Evolutionary conservation across 148 eudicot genomes (phyloP).

Genomic region (Rhododendron kiyosumense): DNA sequence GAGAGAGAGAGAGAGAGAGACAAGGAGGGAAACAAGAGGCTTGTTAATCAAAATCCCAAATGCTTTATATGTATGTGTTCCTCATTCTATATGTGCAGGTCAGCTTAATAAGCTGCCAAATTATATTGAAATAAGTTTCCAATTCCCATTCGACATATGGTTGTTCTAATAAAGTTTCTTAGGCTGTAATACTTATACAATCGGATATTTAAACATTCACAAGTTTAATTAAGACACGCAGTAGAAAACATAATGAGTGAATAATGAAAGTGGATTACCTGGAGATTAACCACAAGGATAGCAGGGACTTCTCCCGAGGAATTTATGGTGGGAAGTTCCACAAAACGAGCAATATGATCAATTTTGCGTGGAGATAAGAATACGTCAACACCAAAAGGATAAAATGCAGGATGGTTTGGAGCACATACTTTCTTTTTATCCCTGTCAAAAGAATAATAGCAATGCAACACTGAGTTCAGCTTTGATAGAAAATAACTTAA

Average conservation of each 20-base stretch:
- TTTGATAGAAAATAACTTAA: not conserved
- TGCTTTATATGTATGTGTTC: not conserved
- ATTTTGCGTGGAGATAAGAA: conserved; percentile 78
- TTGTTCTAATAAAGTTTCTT: not conserved
- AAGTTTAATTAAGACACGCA: not conserved
- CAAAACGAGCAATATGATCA: conserved; percentile 79
- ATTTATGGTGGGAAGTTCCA: conserved; percentile 66
- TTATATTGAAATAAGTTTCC: not conserved
- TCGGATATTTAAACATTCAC: not conserved
- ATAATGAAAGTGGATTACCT: conserved; percentile 33
- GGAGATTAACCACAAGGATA: conserved; percentile 83
- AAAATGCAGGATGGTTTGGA: conserved; percentile 59
- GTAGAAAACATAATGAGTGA: not conserved
- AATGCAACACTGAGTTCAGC: not conserved
- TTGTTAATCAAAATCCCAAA: not conserved
- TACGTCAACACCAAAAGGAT: conserved; percentile 87
- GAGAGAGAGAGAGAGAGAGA: too few species aligned
- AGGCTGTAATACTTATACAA: not conserved
- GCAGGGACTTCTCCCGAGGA: conserved; percentile 65
- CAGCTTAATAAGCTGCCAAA: not conserved
- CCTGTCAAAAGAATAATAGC: conserved; percentile 33
- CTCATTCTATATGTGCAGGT: not conserved
- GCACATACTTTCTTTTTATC: conserved; percentile 88
- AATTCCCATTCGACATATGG: not conserved
- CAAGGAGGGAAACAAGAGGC: not conserved